These are phyloP conservation scores for Lotus japonicus DNA, from an alignment of 306 rosid species.

Conservation along the genomic window DNA sequence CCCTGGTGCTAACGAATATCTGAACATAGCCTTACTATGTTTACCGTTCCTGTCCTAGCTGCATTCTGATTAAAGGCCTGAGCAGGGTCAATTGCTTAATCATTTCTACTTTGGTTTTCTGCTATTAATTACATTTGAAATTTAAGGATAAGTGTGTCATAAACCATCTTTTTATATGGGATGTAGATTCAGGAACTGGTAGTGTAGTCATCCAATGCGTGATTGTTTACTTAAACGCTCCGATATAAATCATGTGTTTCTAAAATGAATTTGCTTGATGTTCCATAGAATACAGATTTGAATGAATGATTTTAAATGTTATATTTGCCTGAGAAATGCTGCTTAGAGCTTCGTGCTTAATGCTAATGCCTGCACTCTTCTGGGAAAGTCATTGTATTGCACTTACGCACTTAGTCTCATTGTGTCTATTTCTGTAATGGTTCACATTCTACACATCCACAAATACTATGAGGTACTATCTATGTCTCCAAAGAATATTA, in stretches of 20 bases:
- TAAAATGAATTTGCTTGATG: background rate
- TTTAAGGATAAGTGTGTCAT: conserved; percentile 1
- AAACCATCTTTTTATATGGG: background rate
- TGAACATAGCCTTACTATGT: background rate
- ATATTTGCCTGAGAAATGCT: too few relatives aligned
- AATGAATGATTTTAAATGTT: too few relatives aligned
- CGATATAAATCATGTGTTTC: background rate
- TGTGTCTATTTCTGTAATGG: background rate
- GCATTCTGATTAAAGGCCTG: background rate
- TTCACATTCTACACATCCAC: conserved; percentile 1
- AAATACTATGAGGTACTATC: background rate
- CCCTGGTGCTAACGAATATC: too few relatives aligned
- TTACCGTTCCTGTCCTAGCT: background rate
- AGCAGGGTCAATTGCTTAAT: conserved; percentile 4
- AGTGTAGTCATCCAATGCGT: background rate
- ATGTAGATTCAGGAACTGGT: background rate
- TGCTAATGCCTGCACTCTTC: background rate
- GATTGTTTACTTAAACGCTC: conserved; percentile 2
- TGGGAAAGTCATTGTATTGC: conserved; percentile 6
- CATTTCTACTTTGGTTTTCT: background rate
- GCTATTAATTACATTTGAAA: conserved; percentile 13
- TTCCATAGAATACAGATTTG: background rate
- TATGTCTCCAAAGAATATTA: conserved; percentile 9
- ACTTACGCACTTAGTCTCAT: background rate
- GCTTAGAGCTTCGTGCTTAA: too few relatives aligned